Conservation (phyloP, 805 yeast species). For the Alloascoidea africana region DNA sequence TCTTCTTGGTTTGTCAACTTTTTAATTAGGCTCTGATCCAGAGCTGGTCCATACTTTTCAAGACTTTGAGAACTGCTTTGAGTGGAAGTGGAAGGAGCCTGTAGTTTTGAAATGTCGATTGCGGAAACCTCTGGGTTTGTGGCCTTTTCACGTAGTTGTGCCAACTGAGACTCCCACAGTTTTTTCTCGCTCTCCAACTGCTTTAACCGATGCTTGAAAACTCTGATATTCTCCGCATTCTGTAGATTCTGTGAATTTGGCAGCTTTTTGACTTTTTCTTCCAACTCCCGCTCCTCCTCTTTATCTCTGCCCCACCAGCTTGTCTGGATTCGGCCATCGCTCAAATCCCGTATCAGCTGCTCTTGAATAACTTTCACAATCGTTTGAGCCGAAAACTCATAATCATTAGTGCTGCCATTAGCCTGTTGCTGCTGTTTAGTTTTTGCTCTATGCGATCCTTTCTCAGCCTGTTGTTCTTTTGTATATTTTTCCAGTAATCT, state of each 20-base stretch:
- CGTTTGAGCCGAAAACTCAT: slow-evolving; percentile 25
- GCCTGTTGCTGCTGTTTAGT: slow-evolving; percentile 11
- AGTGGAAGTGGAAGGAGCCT: neutral
- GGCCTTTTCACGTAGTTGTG: neutral
- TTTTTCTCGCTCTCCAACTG: slow-evolving; percentile 1
- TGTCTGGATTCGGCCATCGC: slow-evolving; percentile 41
- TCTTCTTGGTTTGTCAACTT: neutral
- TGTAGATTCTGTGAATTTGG: slow-evolving; percentile 49
- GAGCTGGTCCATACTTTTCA: neutral
- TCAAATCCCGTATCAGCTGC: slow-evolving; percentile 42
- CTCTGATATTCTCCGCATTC: slow-evolving; percentile 31
- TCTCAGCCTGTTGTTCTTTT: slow-evolving; percentile 13
- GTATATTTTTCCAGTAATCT: slow-evolving; percentile 23
- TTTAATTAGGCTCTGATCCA: neutral
- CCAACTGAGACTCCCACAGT: neutral
- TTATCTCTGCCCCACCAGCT: slow-evolving; percentile 47
- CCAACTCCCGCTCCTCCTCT: slow-evolving; percentile 13
- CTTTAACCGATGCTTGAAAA: slow-evolving; percentile 27
- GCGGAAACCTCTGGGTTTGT: neutral
- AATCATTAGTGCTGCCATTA: slow-evolving; percentile 4
- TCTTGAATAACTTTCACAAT: slow-evolving; percentile 52
- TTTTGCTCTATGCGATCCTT: slow-evolving; percentile 12
- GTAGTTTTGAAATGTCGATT: neutral
- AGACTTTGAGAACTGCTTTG: neutral
- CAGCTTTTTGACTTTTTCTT: slow-evolving; percentile 11